A percentile compares a stretch with the other conserved stretches of the same genome.
These are phyloP conservation scores for Ceratobasidium sp. DNA, from an alignment of 1,284 basidiomycete genomes.

Conservation along the genomic window DNA sequence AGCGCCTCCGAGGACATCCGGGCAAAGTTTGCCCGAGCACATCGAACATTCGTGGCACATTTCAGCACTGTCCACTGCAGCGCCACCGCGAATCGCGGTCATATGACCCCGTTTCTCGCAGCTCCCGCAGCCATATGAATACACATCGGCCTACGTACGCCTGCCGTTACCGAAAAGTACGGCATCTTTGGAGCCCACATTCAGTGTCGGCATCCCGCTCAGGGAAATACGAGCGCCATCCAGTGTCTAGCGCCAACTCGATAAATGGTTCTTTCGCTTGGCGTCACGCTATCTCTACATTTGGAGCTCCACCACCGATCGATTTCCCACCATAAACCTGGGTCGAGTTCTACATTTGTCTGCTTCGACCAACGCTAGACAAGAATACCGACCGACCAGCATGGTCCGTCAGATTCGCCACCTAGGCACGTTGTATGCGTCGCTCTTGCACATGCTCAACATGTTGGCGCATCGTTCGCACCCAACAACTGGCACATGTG, in stretches of 20 bases:
- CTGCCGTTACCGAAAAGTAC: conserved; percentile 1
- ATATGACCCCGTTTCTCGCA: background rate
- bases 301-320: conserved; percentile 15
- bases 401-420: background rate
- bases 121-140: background rate
- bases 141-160: too few species aligned
- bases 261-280: conserved; percentile 1
- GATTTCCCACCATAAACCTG: conserved; percentile 5
- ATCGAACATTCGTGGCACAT: background rate
- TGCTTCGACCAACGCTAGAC: background rate
- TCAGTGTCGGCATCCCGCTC: background rate
- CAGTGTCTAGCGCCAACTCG: background rate
- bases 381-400: background rate
- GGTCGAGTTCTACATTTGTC: conserved; percentile 1
- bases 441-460: conserved; percentile 5
- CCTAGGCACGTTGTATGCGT: background rate
- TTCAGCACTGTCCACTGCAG: background rate
- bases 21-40: background rate
- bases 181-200: background rate
- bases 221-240: background rate
- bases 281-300: background rate
- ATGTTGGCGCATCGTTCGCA: background rate
- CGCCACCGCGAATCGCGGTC: conserved; percentile 7
- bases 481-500: background rate
- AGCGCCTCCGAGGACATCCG: background rate